Base-by-base conservation (phyloP, 2,329 filamentous ascomycete genomes). In the Trichoderma cornu-damae region DNA sequence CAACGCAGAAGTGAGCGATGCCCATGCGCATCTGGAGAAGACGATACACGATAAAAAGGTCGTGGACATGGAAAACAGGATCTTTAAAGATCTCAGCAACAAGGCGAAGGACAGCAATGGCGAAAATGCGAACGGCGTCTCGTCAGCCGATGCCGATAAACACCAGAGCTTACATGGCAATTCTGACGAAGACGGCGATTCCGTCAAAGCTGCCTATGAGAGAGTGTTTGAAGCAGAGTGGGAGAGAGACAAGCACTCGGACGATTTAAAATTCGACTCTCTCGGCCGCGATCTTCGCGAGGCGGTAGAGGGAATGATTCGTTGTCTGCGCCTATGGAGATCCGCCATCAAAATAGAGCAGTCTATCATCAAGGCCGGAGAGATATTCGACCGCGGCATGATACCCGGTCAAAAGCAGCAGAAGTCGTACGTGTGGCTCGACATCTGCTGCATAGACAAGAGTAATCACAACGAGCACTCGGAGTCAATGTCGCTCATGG, bases 271-370 rank as follows among this genome's bases (percentile, higher is more conserved):
- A 38, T 55, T 30, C 12, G 52, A 55, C 26, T 12, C 52, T 2
- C 52, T 55, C 4, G 47, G 24, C 12, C 42, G 46, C 2, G 54
- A 57, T 48, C 58, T 60, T 14, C 40, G 46, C 9, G 53, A 53
- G 6, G 3, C 40, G 8, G 54, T 58, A 16, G 58, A 60, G 16
- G 55, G 37, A 9, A 35, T 60, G 54, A 26, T 60, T 35, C 24
- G 38, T 16, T 50, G 54, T 18, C 16, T 60, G 26, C 58, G 55
- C 14, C 37, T 47, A 11, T 60, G 58, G 58, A 60, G 42, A 40
- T 60, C 58, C 6, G 59, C 59, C 44, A 59, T 59, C 43, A 59
- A 60, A 20, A 44, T 60, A 2, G 44, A 50, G 26, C 52, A 60
- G 12, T 38, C 56, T 6, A 59, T 59, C n/a, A n/a, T 48, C 1